Base-by-base conservation (phyloP, 495 filamentous ascomycete genomes). In the Aspergillus sclerotiicarbonarius region DNA sequence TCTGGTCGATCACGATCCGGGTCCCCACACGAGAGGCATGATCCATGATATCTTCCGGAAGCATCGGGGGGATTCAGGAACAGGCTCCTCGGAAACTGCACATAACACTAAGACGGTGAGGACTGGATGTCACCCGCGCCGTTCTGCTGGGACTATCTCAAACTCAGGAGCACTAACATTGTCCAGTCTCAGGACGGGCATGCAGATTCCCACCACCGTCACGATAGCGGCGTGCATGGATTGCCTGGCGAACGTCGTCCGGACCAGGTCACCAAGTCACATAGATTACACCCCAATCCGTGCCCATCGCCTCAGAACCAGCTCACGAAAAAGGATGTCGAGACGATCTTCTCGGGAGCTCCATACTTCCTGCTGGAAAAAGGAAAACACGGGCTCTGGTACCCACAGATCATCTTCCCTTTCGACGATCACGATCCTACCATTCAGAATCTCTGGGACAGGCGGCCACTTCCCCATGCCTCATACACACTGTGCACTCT, bases 331-430 rank as follows among this genome's bases (percentile, higher is more conserved):
- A 72, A 78, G 20, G 87, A 90, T 49, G 67, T 90, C 56, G 85
- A 87, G 66, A 81, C 82, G 49, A 76, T 91, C 35, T 87, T 91
- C 66, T 90, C 87, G 30, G 88, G 87, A n/a, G 88, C 88, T 13
- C 88, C 88, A 37, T 88, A 89, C 64, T 91, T 88, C 67, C 79
- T 87, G 61, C 66, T 80, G 32, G 70, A 74, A 35, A 69, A 66
- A 29, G 71, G 84, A 71, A 70, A 77, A 73, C 63, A 84, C 75
- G 69, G 80, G 73, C 62, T 78, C 68, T 70, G 77, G 54, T 82
- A 85, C 62, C 87, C 87, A 33, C 82, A 80, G 41, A 86, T 87
- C 12, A 80, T 86, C 13, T 90, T 86, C 57, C 88, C 88, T 0
- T 89, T 85, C 81, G 84, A 90, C 71, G 71, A 72, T 12, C 81